A percentile compares a stretch with the other conserved stretches of the same genome.
phyloP scores from a whole-genome alignment of 192 early-diverging fungal genomes.

The Spinellus fusiger region DNA sequence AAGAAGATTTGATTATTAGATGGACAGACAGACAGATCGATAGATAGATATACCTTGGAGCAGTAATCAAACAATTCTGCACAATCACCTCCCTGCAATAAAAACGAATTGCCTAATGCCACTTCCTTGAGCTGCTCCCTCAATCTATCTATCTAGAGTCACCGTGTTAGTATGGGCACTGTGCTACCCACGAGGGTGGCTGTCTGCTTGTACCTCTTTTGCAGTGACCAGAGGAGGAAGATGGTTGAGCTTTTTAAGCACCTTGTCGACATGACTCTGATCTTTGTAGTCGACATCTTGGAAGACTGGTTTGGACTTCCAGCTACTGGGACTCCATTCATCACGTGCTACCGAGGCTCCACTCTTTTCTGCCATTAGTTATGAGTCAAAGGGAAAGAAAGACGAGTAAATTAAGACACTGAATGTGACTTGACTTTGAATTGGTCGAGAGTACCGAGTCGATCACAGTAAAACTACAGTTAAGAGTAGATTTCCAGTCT shows the following conservation, averaged over 20 bases:
- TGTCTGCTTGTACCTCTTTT: slow-evolving; percentile 55
- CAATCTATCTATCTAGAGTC: slow-evolving; percentile 68
- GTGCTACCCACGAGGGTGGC: neutral
- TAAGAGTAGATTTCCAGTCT: no score
- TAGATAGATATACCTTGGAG: slow-evolving; percentile 51
- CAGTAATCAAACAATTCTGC: slow-evolving; percentile 99
- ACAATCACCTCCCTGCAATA: slow-evolving; percentile 98
- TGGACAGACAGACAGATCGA: neutral
- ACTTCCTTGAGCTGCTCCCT: slow-evolving; percentile 81
- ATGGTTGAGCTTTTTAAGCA: slow-evolving; percentile 66
- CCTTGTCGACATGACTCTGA: slow-evolving; percentile 56
- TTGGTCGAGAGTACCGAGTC: no score
- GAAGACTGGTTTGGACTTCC: slow-evolving; percentile 69
- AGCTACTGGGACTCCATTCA: slow-evolving; percentile 62
- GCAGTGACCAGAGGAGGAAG: slow-evolving; percentile 90
- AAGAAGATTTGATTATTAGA: neutral
- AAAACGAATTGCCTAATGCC: slow-evolving; percentile 84
- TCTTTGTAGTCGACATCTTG: slow-evolving; percentile 91
- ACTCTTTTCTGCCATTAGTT: no score
- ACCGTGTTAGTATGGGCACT: no score
- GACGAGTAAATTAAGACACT: no score
- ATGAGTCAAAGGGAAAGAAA: no score
- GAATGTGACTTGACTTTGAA: no score
- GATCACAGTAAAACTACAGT: no score
- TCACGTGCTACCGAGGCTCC: no score